A percentile compares a stretch with the other conserved stretches of the same genome.
These are phyloP conservation scores for Triticum turgidum DNA, from an alignment of 176 grass and related monocot species.

Conservation along the genomic window DNA sequence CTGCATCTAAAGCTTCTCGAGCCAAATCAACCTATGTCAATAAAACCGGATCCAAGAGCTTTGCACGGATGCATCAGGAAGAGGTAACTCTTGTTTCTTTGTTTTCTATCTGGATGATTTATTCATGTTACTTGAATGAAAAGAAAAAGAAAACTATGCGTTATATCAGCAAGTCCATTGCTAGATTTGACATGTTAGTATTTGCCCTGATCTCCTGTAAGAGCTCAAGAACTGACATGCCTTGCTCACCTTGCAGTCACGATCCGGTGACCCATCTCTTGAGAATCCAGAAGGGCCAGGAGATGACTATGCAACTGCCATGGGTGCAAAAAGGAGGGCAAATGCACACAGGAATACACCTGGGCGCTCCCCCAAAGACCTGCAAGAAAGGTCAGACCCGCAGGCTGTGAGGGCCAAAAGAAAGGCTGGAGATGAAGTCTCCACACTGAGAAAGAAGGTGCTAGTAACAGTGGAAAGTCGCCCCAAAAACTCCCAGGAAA, in stretches of 20 bases:
- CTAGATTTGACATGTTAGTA: not conserved
- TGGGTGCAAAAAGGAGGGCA: not conserved
- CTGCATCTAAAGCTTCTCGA: slow-evolving; percentile 4
- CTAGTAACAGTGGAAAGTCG: slow-evolving; percentile 3
- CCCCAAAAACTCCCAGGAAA: not conserved
- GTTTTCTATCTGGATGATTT: slow-evolving; percentile 14
- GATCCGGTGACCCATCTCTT: slow-evolving; percentile 4
- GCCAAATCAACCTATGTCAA: slow-evolving; percentile 24
- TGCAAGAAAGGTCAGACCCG: not conserved
- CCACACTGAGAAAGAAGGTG: not conserved
- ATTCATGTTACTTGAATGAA: not conserved
- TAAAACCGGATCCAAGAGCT: slow-evolving; percentile 40
- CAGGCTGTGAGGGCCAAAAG: not conserved
- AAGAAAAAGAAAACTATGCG: not conserved
- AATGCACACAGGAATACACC: not conserved
- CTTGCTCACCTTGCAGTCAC: not conserved
- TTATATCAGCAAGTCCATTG: not conserved
- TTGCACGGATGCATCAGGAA: slow-evolving; percentile 40
- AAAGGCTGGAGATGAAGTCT: slow-evolving; percentile 12
- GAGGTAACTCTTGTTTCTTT: slow-evolving; percentile 23
- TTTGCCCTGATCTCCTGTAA: not conserved
- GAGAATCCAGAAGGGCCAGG: not conserved
- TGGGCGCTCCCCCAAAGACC: not conserved
- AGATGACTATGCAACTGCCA: not conserved
- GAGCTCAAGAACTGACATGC: no score